Evolutionary conservation across 768 basidiomycete species (phyloP).

Genomic region (Gymnopilus junonius): DNA sequence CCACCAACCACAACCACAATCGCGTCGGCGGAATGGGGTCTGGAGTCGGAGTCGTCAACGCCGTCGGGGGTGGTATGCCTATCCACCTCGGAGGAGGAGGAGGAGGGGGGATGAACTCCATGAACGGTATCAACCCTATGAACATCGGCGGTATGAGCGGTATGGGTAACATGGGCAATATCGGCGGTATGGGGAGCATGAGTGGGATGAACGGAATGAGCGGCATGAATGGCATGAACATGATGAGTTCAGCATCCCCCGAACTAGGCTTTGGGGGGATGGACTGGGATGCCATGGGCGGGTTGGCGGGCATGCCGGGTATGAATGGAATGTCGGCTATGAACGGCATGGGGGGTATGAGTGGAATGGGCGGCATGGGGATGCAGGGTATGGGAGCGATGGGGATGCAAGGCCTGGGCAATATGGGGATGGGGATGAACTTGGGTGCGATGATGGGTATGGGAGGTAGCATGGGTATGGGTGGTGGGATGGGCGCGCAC

Average conservation of each 20-base stretch:
- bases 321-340: constrained; percentile 1
- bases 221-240: neutral
- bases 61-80: neutral
- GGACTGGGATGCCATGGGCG: neutral
- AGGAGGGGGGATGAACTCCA: no score
- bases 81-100: neutral
- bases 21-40: neutral
- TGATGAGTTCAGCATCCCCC: no score
- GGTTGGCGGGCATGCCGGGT: neutral
- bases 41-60: neutral
- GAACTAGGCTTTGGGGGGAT: neutral
- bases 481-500: neutral
- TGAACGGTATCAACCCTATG: no score
- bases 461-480: constrained; percentile 1
- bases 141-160: neutral
- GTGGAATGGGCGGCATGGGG: constrained; percentile 2
- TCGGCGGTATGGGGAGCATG: neutral
- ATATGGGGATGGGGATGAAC: neutral
- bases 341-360: neutral
- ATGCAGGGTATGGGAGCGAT: neutral
- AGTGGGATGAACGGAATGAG: neutral
- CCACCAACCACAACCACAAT: neutral
- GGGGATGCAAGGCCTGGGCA: constrained; percentile 1
- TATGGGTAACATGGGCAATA: neutral
- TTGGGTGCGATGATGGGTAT: neutral